Evolutionary conservation across 768 basidiomycete species (phyloP), one percentile per base, ranked within the genome.

Genomic region (Auriscalpium orientale): DNA sequence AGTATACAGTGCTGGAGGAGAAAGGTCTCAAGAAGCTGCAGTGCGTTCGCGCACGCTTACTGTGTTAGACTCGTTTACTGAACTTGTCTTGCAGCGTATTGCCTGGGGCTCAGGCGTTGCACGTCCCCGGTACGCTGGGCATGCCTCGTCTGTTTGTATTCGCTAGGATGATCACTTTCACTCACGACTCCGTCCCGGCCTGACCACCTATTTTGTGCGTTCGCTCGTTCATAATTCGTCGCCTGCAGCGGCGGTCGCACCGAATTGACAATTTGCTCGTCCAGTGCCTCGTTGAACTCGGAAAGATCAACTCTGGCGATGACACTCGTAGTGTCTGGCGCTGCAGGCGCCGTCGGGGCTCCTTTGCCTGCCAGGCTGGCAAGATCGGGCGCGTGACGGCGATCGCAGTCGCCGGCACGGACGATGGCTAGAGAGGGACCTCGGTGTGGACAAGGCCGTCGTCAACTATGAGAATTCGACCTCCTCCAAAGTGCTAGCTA

Each of bases 121-220:
- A 95, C 66, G 89, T 84, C 69, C 70, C 97, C 51, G 89, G 89
- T 28, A 79, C 83, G 1, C 76, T 95, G n/a, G 92, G 95, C 18
- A 65, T 68, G 46, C 76, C 84, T 9, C 91, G 90, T 89, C 61
- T 28, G 79, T 64, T 11, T 35, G 49, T 16, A 9, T 22, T 9
- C 43, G 43, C n/a, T 12, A 52, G 20, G 1, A 9, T 12, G 7
- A n/a, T 46, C 33, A 9, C 45, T 53, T 35, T 54, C 36, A 20
- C 5, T 33, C 43, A 40, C 10, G 51, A 33, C 9, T 4, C 2
- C 36, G n/a, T 28, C 15, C 64, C 88, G 89, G 90, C 8, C 64
- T 93, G 66, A 95, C 94, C 6, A 93, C 94, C 5, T 97, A 94
- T 69, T 91, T 94, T 60, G 92, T 92, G 64, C 54, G 82, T 65